Base-by-base conservation (phyloP, 257 asterid genomes). In the Gentiana macrophylla region DNA sequence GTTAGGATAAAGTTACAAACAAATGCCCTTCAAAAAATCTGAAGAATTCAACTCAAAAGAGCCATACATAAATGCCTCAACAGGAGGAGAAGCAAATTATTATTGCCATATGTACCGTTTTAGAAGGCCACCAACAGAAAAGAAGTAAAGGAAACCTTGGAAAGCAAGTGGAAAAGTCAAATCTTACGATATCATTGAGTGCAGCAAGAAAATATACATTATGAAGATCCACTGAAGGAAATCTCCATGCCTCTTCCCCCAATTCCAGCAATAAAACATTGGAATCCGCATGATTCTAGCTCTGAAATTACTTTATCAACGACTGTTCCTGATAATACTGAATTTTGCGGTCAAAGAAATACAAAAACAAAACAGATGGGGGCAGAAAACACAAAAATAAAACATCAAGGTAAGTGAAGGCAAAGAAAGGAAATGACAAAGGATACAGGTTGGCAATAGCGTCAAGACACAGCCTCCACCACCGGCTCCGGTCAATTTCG, bases 401-500 rank as follows among this genome's bases (percentile, higher is more conserved):
- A 8, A 60, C 2, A 56, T 13, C 32, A 8, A 3, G 36, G 41
- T 32, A 59, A 52, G 35, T 32, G 7, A 56, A 24, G 33, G 9
- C 6, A 62, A 62, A 57, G 48, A 10, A n/a, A 59, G 34, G 49
- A 52, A 53, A 70, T 44, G 38, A 57, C 3, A 45, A 77, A 56
- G 97, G 97, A 89, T 89, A 89, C 95, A 44, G n/a, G 83, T 75
- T 34, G 97, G 98, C 37, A 91, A 74, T 5, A 91, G 80, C 5
- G 98, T 91, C 79, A 91, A 68, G 70, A 87, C 95, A 52, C 98
- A 91, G 71, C 98, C 98, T 51, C 98, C 98, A 56, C 98, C 98
- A 56, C 98, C 98, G 63, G 98, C 98, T 74, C 98, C 98, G 1
- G 96, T 87, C 59, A 91, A 76, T 75, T 91, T 91, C 55, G 98